Percentiles rank a stretch among this genome's conserved stretches.
These are phyloP conservation scores for Aureoboletus auriporus DNA, from an alignment of 768 basidiomycete species.

Conservation along the genomic window DNA sequence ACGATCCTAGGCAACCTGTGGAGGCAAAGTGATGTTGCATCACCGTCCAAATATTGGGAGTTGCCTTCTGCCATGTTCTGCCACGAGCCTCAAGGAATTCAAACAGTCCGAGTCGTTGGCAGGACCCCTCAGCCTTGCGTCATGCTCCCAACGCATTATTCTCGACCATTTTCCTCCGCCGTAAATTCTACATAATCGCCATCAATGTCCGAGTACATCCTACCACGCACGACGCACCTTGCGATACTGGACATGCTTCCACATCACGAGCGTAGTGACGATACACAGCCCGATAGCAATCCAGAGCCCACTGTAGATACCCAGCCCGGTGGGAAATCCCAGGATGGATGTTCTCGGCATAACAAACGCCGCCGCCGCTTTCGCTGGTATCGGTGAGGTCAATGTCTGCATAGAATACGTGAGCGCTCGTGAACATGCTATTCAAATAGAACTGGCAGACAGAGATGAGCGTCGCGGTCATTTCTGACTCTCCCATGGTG, in stretches of 20 bases:
- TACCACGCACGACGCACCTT: slow-evolving; percentile 48
- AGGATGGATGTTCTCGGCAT: slow-evolving; percentile 71
- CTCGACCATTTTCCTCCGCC: slow-evolving; percentile 70
- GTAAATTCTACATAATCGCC: slow-evolving; percentile 33
- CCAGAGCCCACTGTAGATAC: slow-evolving; percentile 81
- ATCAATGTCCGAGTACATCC: not conserved
- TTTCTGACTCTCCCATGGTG: slow-evolving; percentile 20
- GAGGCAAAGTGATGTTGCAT: too few species aligned
- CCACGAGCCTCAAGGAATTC: too few species aligned
- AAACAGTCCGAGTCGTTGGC: too few species aligned
- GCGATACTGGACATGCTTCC: slow-evolving; percentile 83
- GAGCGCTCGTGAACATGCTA: slow-evolving; percentile 4
- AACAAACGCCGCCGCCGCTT: slow-evolving; percentile 39
- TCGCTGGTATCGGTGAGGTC: slow-evolving; percentile 27
- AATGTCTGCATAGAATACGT: slow-evolving; percentile 21
- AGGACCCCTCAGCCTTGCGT: slow-evolving; percentile 21
- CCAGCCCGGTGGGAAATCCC: slow-evolving; percentile 79
- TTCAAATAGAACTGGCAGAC: slow-evolving; percentile 11
- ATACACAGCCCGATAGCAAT: slow-evolving; percentile 79
- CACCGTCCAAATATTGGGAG: too few species aligned
- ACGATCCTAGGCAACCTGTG: too few species aligned
- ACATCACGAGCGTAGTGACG: slow-evolving; percentile 80
- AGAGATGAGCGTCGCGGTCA: slow-evolving; percentile 8
- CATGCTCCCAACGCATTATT: slow-evolving; percentile 50
- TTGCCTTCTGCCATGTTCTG: too few species aligned